These are phyloP conservation scores for Exsudoporus frostii DNA, from an alignment of 768 basidiomycete genomes.

Conservation along the genomic window DNA sequence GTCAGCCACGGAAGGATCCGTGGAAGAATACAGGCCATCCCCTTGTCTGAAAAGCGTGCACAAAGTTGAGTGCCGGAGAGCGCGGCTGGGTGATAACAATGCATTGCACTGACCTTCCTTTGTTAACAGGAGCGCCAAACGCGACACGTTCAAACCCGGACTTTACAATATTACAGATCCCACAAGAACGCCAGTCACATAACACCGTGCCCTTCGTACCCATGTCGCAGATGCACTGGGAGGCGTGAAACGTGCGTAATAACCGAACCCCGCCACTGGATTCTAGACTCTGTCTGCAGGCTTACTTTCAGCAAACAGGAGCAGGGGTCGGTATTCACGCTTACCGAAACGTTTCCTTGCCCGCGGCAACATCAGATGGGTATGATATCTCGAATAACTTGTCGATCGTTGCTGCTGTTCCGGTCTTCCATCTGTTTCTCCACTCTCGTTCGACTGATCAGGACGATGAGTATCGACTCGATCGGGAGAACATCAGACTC, in stretches of 20 bases:
- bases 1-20: constrained; percentile 57
- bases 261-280: constrained; percentile 38
- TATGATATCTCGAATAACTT: constrained; percentile 54
- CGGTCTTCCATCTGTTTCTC: constrained; percentile 36
- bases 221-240: constrained; percentile 68
- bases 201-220: constrained; percentile 49
- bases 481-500: constrained; percentile 26
- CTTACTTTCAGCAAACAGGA: constrained; percentile 3
- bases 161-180: constrained; percentile 58
- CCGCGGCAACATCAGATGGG: constrained; percentile 27
- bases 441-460: constrained; percentile 55
- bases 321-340: constrained; percentile 8
- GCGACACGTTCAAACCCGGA: constrained; percentile 56
- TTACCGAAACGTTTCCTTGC: constrained; percentile 50
- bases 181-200: constrained; percentile 61
- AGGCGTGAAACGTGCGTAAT: constrained; percentile 58
- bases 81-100: constrained; percentile 1
- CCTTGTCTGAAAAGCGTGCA: constrained; percentile 44
- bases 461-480: constrained; percentile 21
- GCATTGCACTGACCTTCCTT: constrained; percentile 45
- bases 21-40: constrained; percentile 61
- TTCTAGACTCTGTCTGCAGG: constrained; percentile 31
- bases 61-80: not conserved
- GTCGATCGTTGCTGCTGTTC: constrained; percentile 41
- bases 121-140: constrained; percentile 51